Evolutionary conservation across 192 early-diverging fungal species (phyloP).

Genomic region (Glomus cerebriforme): DNA sequence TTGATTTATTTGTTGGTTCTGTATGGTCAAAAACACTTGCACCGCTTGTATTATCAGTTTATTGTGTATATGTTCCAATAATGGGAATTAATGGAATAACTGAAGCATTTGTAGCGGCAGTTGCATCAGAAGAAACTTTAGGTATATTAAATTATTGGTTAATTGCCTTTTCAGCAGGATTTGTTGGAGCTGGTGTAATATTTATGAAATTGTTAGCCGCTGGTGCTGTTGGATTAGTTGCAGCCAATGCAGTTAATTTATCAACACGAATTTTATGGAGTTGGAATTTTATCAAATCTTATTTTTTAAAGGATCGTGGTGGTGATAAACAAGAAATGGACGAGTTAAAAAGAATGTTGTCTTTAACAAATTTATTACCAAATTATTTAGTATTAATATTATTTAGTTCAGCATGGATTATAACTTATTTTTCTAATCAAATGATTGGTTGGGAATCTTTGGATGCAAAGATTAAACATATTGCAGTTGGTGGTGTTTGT

Average conservation of each 20-base stretch:
- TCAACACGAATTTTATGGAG: slow-evolving; percentile 74
- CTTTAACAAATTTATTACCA: slow-evolving; percentile 47
- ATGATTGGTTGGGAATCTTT: slow-evolving; percentile 59
- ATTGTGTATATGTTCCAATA: slow-evolving; percentile 90
- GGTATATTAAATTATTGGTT: slow-evolving; percentile 68
- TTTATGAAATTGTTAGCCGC: slow-evolving; percentile 60
- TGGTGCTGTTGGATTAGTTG: slow-evolving; percentile 78
- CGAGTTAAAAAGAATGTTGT: slow-evolving; percentile 25
- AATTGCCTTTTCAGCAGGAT: slow-evolving; percentile 71
- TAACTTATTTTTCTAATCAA: slow-evolving; percentile 55
- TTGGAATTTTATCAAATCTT: slow-evolving; percentile 61
- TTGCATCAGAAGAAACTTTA: slow-evolving; percentile 69
- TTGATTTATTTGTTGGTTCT: slow-evolving; percentile 63
- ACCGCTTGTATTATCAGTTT: slow-evolving; percentile 63
- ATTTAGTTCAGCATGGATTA: slow-evolving; percentile 53
- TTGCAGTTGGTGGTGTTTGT: slow-evolving; percentile 57
- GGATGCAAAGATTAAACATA: slow-evolving; percentile 51
- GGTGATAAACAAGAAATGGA: neutral
- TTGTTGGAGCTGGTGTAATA: slow-evolving; percentile 61
- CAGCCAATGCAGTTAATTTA: slow-evolving; percentile 88
- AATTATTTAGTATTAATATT: slow-evolving; percentile 39
- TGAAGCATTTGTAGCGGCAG: slow-evolving; percentile 90
- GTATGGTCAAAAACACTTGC: slow-evolving; percentile 58
- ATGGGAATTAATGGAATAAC: slow-evolving; percentile 96
- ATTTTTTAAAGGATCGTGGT: slow-evolving; percentile 50